phyloP scores from a whole-genome alignment of 176 grass and related monocot genomes.

The Chrysopogon serrulatus region DNA sequence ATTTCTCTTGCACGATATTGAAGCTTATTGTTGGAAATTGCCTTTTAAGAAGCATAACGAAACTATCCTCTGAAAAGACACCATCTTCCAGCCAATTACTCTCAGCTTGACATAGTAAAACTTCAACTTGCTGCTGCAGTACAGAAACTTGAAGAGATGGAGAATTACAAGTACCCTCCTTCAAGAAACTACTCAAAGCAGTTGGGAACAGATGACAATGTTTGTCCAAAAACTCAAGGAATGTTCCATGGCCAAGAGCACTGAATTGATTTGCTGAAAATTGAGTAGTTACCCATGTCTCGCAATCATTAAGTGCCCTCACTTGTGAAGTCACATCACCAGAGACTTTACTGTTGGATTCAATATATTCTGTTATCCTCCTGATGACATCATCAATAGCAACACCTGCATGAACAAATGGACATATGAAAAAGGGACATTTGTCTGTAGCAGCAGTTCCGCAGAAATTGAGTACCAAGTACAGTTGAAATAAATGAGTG shows the following conservation, averaged over 20 bases:
- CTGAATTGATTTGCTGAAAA: slow-evolving; percentile 75
- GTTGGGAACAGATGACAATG: slow-evolving; percentile 47
- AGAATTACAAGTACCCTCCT: slow-evolving; percentile 24
- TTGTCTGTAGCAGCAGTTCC: not conserved
- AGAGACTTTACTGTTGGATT: slow-evolving; percentile 39
- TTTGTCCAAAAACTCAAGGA: slow-evolving; percentile 78
- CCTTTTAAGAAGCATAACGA: slow-evolving; percentile 60
- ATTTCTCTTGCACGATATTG: slow-evolving; percentile 40
- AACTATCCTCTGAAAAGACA: slow-evolving; percentile 41
- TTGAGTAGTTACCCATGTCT: slow-evolving; percentile 49
- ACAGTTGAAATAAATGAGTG: not conserved
- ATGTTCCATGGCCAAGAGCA: slow-evolving; percentile 73
- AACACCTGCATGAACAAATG: slow-evolving; percentile 37
- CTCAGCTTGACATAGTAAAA: slow-evolving; percentile 65
- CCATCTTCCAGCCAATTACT: slow-evolving; percentile 45
- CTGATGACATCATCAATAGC: slow-evolving; percentile 58
- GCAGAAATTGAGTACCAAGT: not conserved
- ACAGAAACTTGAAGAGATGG: slow-evolving; percentile 48
- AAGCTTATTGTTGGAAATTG: slow-evolving; percentile 84
- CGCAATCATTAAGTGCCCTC: slow-evolving; percentile 67
- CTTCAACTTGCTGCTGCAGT: slow-evolving; percentile 51
- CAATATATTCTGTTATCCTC: slow-evolving; percentile 63
- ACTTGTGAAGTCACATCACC: slow-evolving; percentile 10
- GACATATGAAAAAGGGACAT: slow-evolving; percentile 10
- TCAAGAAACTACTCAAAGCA: slow-evolving; percentile 50